Base-by-base conservation (phyloP, 2,329 filamentous ascomycete genomes). In the Neonectria punicea region DNA sequence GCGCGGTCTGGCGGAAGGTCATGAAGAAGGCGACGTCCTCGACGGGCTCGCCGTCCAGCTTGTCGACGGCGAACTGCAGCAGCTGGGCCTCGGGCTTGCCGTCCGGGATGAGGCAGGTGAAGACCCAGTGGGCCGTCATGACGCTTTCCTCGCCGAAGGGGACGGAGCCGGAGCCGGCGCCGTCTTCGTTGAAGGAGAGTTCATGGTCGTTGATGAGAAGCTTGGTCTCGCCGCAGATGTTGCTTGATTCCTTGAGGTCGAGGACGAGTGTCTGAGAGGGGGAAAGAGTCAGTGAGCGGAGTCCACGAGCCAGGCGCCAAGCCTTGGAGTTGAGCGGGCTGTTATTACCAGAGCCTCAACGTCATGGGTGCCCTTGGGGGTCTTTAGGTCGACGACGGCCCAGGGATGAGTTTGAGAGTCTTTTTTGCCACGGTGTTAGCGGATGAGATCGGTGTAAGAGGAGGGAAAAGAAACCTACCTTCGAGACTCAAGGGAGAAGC, bases 161-260 rank as follows among this genome's bases (percentile, higher is more conserved):
- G 59, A 87, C 74, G 20, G 77, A 71, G 20, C 83, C 84, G 32
- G 78, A 79, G 53, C 84, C 84, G 47, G 71, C 63, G n/a, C 80
- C 80, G 59, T 78, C 73, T 20, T 73, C 78, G 47, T 79, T 77
- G 63, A 82, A 80, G 16, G 75, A 67, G 5, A 87, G 76, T 5
- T 73, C 43, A 62, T 83, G 79, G 63, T 80, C 82, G 72, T 86
- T 82, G 63, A 87, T 72, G 18, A 80, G 82, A 62, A 86, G 76
- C 67, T 83, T 84, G 67, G 80, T 81, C 30, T 63, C 77, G 3
- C 81, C 84, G 69, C 85, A 87, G 28, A 81, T 77, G n/a, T 79
- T 73, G 10, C 76, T 75, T 10, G 84, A 82, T 62, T 83, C 80
- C 34, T 81, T 73, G 41, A 87, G 75, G 66, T 85, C 80, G 51